These are phyloP conservation scores for Boletus patriciae DNA, from an alignment of 768 basidiomycete species.

Conservation along the genomic window DNA sequence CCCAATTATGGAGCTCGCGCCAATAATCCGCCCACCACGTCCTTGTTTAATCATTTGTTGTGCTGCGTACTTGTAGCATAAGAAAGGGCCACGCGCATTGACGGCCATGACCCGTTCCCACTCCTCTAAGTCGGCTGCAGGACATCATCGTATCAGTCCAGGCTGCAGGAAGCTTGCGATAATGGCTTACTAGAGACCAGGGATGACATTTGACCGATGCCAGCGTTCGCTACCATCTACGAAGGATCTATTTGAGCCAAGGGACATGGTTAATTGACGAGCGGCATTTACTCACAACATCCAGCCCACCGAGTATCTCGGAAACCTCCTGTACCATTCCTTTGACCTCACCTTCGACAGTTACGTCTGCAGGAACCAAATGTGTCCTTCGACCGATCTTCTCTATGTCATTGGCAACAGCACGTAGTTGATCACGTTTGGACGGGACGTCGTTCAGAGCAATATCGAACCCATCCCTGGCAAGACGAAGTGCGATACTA, in stretches of 20 bases:
- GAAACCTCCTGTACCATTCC: slow-evolving; percentile 35
- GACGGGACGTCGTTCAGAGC: slow-evolving; percentile 27
- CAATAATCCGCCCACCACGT: slow-evolving; percentile 54
- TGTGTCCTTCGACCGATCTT: slow-evolving; percentile 16
- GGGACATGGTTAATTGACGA: too few species aligned
- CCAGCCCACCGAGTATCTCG: slow-evolving; percentile 28
- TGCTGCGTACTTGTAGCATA: slow-evolving; percentile 63
- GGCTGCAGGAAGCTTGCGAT: too few species aligned
- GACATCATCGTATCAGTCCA: not conserved
- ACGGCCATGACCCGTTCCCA: slow-evolving; percentile 25
- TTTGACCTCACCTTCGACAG: slow-evolving; percentile 41
- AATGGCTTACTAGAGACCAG: slow-evolving; percentile 1
- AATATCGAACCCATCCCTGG: slow-evolving; percentile 20
- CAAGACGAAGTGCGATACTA: slow-evolving; percentile 13
- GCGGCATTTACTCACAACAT: not conserved
- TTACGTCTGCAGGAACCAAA: slow-evolving; percentile 37
- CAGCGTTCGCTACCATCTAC: slow-evolving; percentile 22
- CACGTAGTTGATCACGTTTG: slow-evolving; percentile 6
- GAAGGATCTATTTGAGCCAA: too few species aligned
- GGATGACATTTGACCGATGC: not conserved
- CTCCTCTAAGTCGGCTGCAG: not conserved
- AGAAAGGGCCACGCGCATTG: slow-evolving; percentile 55
- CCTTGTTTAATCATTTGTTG: slow-evolving; percentile 56
- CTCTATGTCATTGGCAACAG: slow-evolving; percentile 20
- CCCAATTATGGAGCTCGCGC: slow-evolving; percentile 26